Conservation (phyloP, 2,329 filamentous ascomycete genomes). For the Aspergillus latus region DNA sequence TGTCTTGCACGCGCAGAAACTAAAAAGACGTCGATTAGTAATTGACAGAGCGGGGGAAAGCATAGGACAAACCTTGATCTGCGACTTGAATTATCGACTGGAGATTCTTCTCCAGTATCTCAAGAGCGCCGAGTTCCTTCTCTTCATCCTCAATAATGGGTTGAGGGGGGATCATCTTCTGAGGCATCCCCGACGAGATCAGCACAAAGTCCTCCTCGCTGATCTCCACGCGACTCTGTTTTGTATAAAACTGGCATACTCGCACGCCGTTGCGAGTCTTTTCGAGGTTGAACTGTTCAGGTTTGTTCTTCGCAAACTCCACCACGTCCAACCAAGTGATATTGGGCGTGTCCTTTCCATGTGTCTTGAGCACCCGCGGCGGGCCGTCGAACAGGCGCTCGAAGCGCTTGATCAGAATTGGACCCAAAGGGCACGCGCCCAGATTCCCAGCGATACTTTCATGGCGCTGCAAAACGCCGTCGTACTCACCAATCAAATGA, state of each 20-base stretch:
- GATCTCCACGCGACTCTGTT: conserved; percentile 79
- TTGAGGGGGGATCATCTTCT: conserved; percentile 76
- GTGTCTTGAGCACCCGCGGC: conserved; percentile 65
- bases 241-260: conserved; percentile 78
- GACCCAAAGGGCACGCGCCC: conserved; percentile 77
- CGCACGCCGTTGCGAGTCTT: conserved; percentile 67
- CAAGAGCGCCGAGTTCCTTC: conserved; percentile 78
- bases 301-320: conserved; percentile 77
- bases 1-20: conserved; percentile 71
- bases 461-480: conserved; percentile 79
- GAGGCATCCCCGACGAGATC: conserved; percentile 77
- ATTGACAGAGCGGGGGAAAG: background rate
- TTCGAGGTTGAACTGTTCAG: conserved; percentile 72
- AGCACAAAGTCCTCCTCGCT: conserved; percentile 83
- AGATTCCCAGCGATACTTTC: conserved; percentile 85
- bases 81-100: conserved; percentile 75
- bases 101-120: conserved; percentile 78
- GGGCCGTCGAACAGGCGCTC: conserved; percentile 82
- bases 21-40: conserved; percentile 26
- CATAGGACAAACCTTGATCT: conserved; percentile 62
- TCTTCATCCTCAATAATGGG: conserved; percentile 83
- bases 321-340: conserved; percentile 85
- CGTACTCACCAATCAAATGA: conserved; percentile 73
- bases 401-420: conserved; percentile 80
- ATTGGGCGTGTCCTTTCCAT: conserved; percentile 59